Evolutionary conservation across 2,329 filamentous ascomycete species (phyloP), one percentile per base, ranked within the genome.

Genomic region (Sclerotinia spermophila): DNA sequence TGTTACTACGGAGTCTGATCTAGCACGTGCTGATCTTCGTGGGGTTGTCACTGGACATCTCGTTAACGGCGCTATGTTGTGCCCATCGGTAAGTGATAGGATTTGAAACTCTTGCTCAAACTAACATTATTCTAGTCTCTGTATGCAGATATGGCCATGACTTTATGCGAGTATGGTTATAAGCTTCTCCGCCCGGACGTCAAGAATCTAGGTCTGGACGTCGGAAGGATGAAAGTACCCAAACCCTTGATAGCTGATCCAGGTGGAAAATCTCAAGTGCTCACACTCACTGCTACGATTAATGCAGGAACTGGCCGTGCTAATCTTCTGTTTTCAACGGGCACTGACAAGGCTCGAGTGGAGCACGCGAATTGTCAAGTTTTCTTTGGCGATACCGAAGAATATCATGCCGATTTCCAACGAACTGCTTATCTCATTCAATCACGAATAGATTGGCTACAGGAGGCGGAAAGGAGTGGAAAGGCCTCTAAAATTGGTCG

Each of bases 401-500:
- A 70, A 17, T 70, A 60, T 56, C 30, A 44, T 33, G 51, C 62
- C 35, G 62, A 67, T 13, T 67, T 67, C 15, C 51, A 67, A 30
- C 38, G 53, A n/a, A 70, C 55, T 67, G 68, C 68, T n/a, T 70
- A 70, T 48, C 62, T 70, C 27, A 67, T 70, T 21, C 61, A 70
- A 21, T 67, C 68, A 67, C 51, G 68, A 44, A 33, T 70, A 13
- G 68, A 72, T 44, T 61, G 62, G 53, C 21, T 72, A 30, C 66
- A 68, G 8, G 53, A 72, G 27, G 71, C 70, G 15, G 70, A 70
- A 27, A 33, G 33, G 21, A 69, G 44, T 35, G 70, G 67, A 10
- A 85, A 86, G 70, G 90, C 90, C 40, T 90, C 91, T 79, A 91
- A 92, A 81, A 86, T 94, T 73, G 87, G 90, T 65, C 88, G 90